These are phyloP conservation scores for Suillus decipiens DNA, from an alignment of 768 basidiomycete genomes.

Conservation along the genomic window DNA sequence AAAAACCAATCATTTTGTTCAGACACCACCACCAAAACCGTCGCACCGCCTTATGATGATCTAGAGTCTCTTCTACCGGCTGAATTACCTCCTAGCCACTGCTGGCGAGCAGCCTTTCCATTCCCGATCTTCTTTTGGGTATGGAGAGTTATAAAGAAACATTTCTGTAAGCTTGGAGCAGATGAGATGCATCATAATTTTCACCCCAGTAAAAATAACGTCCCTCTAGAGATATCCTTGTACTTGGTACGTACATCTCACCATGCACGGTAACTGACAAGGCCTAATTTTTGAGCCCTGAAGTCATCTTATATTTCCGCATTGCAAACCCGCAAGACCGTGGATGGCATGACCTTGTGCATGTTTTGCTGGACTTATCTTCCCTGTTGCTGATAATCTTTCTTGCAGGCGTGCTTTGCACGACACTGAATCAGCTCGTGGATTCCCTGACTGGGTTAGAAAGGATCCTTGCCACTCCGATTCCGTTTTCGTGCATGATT, in stretches of 20 bases:
- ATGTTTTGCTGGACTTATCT: conserved; percentile 21
- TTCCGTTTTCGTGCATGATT: conserved; percentile 60
- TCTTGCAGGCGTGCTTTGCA: conserved; percentile 45
- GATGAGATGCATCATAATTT: not conserved
- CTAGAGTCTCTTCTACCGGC: conserved; percentile 2
- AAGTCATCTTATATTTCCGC: conserved; percentile 69
- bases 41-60: not conserved
- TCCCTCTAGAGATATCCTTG: conserved; percentile 69
- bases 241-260: conserved; percentile 50
- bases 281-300: not conserved
- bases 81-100: not conserved
- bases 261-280: not conserved
- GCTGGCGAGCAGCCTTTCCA: not conserved
- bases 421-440: conserved; percentile 53
- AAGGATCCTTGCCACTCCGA: conserved; percentile 71
- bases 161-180: not conserved
- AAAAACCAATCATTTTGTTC: no score
- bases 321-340: conserved; percentile 45
- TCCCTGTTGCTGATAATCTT: not conserved
- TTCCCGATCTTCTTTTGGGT: not conserved
- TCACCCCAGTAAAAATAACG: conserved; percentile 42
- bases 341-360: conserved; percentile 64
- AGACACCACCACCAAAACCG: not conserved
- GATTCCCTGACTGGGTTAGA: conserved; percentile 71
- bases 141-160: not conserved